Percentiles rank a stretch among this genome's conserved stretches.
Evolutionary conservation across 768 basidiomycete genomes (phyloP).

Genomic region (Lentinula aciculospora): DNA sequence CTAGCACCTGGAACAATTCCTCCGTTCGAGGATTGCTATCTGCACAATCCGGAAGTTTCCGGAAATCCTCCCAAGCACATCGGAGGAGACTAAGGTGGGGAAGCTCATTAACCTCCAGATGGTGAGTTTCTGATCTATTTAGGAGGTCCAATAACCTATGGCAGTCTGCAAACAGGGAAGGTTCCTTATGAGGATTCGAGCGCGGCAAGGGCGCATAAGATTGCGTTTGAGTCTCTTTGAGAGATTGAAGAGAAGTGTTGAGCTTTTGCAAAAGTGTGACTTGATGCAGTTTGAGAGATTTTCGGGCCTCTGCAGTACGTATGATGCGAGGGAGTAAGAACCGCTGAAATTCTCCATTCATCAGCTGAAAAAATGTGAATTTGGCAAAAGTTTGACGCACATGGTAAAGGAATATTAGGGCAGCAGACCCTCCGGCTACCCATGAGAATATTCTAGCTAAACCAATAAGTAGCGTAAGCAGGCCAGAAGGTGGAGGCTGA

Average conservation of each 20-base stretch:
- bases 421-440: constrained; percentile 59
- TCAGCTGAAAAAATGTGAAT: background rate
- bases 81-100: constrained; percentile 55
- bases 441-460: constrained; percentile 42
- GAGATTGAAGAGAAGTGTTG: constrained; percentile 44
- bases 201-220: constrained; percentile 54
- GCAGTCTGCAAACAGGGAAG: constrained; percentile 33
- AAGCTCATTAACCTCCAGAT: constrained; percentile 25
- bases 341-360: constrained; percentile 54
- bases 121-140: constrained; percentile 19
- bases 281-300: constrained; percentile 57
- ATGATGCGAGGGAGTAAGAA: constrained; percentile 65
- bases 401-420: constrained; percentile 58
- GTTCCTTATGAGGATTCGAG: constrained; percentile 46
- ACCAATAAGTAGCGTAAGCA: constrained; percentile 40
- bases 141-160: constrained; percentile 39
- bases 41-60: constrained; percentile 25
- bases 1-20: constrained; percentile 54
- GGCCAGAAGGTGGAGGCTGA: constrained; percentile 38
- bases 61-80: constrained; percentile 51
- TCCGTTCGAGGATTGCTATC: constrained; percentile 43
- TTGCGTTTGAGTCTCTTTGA: constrained; percentile 52
- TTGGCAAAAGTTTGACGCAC: constrained; percentile 33
- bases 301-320: constrained; percentile 53
- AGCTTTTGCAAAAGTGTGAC: constrained; percentile 48